These are phyloP conservation scores for Plasmodium gallinaceum DNA, from an alignment of 169 alveolate genomes.

Conservation along the genomic window DNA sequence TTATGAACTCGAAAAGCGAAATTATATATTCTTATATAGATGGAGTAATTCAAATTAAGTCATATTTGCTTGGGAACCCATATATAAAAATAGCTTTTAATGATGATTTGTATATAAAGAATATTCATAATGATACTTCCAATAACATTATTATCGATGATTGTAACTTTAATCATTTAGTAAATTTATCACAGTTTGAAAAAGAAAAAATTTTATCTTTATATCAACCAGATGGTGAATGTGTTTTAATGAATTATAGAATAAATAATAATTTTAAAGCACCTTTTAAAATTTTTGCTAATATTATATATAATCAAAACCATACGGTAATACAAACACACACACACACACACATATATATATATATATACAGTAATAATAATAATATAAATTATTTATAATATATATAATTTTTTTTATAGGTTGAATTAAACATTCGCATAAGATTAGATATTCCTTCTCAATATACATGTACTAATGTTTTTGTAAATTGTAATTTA, in stretches of 20 bases:
- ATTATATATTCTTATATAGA: constrained; percentile 92
- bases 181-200: constrained; percentile 89
- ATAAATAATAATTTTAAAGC: constrained; percentile 85
- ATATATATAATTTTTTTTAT: constrained; percentile 7
- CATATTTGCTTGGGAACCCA: constrained; percentile 92
- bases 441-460: constrained; percentile 29
- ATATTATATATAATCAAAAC: constrained; percentile 28
- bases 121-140: constrained; percentile 49
- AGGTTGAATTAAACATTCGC: constrained; percentile 60
- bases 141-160: constrained; percentile 84
- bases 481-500: constrained; percentile 42
- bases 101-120: constrained; percentile 84
- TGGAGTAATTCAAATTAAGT: constrained; percentile 94
- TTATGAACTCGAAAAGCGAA: constrained; percentile 92
- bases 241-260: constrained; percentile 95
- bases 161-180: constrained; percentile 93
- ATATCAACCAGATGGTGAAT: constrained; percentile 98
- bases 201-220: constrained; percentile 89
- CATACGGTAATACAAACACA: constrained; percentile 49
- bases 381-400: constrained; percentile 1
- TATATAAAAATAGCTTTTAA: constrained; percentile 91
- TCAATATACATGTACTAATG: constrained; percentile 63
- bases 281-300: constrained; percentile 85
- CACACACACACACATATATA: constrained; percentile 2
- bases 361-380: background rate